Base-by-base conservation (phyloP, 306 rosid genomes). In the Quercus mongolica region DNA sequence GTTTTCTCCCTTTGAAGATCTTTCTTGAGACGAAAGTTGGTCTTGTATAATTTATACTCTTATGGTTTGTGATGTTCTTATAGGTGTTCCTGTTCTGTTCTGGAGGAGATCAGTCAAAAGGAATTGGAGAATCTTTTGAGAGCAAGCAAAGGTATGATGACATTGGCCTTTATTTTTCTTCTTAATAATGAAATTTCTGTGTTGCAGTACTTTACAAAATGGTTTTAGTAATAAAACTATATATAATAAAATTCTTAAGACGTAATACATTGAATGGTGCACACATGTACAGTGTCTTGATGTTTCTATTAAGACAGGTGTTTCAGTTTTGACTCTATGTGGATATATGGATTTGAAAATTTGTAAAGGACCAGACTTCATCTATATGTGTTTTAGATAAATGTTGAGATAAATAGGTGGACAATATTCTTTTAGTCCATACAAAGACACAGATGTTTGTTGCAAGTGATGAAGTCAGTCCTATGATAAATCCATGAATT, bases 91-190 rank as follows among this genome's bases (percentile, higher is more conserved):
- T 95, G 99, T 85, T 83, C 90, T 44, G 94, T 85, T 23, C 88
- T 87, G 3, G 97, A 90, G 87, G 97, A 95, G 82, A 73, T 84
- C 46, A 84, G 84, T 79, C 84, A 86, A 63, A 91, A 90, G 83
- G 94, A 91, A 81, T 82, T 91, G 79, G 93, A 90, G 78, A 90
- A 82, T 83, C 94, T 93, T 83, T 74, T 88, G 52, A 89, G 89
- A 89, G 76, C 87, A 76, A 83, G 73, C 81, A 89, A 81, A 88
- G 99, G 99, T 96, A 71, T 64, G 83, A 71, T 64, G 83, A 69
- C 76, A n/a, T 17, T 38, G 44, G 61, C 52, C 70, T 52, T 54
- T 26, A 51, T 82, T 54, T 46, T 19, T 75, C 30, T 71, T 84
- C 25, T 33, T 12, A 44, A 54, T 51, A 44, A 64, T 35, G 1